Evolutionary conservation across 176 grass and related monocot species (phyloP).

Genomic region (Zoysia japonica): DNA sequence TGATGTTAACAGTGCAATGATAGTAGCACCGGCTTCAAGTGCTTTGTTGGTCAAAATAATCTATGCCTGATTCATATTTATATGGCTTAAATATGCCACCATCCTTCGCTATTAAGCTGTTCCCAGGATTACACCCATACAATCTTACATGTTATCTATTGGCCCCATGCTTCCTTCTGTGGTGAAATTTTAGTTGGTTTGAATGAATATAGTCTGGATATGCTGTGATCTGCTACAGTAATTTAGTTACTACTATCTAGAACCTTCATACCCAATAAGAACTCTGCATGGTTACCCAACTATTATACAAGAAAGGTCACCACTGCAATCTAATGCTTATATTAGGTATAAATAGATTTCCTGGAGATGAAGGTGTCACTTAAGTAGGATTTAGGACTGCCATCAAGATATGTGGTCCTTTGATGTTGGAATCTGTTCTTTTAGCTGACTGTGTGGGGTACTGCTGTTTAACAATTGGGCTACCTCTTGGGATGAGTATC

Average conservation of each 20-base stretch:
- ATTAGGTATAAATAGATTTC: constrained; percentile 33
- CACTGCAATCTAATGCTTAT: constrained; percentile 27
- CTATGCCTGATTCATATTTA: background rate
- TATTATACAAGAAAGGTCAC: constrained; percentile 12
- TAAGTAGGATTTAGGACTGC: constrained; percentile 43
- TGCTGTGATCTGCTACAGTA: constrained; percentile 26
- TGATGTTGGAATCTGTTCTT: constrained; percentile 25
- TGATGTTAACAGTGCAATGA: background rate
- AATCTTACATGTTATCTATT: background rate
- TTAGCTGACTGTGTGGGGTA: constrained; percentile 1
- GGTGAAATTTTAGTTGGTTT: constrained; percentile 17
- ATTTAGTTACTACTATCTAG: constrained; percentile 24
- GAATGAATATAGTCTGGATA: constrained; percentile 15
- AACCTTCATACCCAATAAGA: constrained; percentile 31
- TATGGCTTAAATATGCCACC: background rate
- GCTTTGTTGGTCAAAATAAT: background rate
- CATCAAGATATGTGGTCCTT: constrained; percentile 40
- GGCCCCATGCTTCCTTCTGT: constrained; percentile 2
- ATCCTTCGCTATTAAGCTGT: constrained; percentile 8
- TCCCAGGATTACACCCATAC: background rate
- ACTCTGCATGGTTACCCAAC: constrained; percentile 8
- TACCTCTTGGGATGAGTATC: constrained; percentile 38
- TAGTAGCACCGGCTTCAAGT: background rate
- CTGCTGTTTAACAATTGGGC: constrained; percentile 23
- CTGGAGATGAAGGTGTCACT: constrained; percentile 28